These are phyloP conservation scores for Hanseniaspora lachancei DNA, from an alignment of 805 yeast species.

Conservation along the genomic window DNA sequence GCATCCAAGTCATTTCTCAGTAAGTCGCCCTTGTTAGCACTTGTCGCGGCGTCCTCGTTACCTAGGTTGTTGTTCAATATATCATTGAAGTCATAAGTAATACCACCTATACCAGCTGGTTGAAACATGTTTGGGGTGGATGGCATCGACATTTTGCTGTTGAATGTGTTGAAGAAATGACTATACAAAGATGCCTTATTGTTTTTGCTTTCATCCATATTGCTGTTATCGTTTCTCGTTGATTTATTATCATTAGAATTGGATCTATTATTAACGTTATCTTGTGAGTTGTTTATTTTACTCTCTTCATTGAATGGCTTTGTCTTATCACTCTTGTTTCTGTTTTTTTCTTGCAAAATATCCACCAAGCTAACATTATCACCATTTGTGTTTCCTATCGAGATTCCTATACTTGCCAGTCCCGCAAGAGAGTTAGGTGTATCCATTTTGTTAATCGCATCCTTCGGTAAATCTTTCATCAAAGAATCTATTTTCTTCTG, in stretches of 20 bases:
- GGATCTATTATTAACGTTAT: slow-evolving; percentile 2
- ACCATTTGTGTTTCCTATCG: slow-evolving; percentile 13
- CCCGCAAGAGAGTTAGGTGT: slow-evolving; percentile 5
- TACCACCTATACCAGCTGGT: slow-evolving; percentile 25
- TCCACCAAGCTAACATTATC: background rate
- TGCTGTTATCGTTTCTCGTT: slow-evolving; percentile 19
- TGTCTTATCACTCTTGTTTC: background rate
- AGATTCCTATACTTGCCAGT: slow-evolving; percentile 3
- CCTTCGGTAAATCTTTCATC: background rate
- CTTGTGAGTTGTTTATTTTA: background rate
- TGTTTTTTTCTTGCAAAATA: background rate
- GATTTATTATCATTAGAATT: slow-evolving; percentile 16
- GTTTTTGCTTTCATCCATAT: slow-evolving; percentile 16
- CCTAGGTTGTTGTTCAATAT: slow-evolving; percentile 13
- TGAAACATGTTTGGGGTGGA: slow-evolving; percentile 19
- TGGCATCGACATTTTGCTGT: slow-evolving; percentile 14
- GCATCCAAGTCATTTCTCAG: slow-evolving; percentile 15
- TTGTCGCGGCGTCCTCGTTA: slow-evolving; percentile 17
- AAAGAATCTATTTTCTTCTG: background rate
- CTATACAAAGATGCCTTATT: slow-evolving; percentile 11
- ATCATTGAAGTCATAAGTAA: slow-evolving; percentile 24
- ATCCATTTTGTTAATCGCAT: background rate
- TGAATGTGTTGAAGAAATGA: slow-evolving; percentile 14
- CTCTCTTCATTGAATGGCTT: background rate
- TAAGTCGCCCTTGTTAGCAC: slow-evolving; percentile 19